Percentiles rank a stretch among this genome's conserved stretches.
phyloP scores from a whole-genome alignment of 1,284 basidiomycete genomes.

The Pterula multifida region DNA sequence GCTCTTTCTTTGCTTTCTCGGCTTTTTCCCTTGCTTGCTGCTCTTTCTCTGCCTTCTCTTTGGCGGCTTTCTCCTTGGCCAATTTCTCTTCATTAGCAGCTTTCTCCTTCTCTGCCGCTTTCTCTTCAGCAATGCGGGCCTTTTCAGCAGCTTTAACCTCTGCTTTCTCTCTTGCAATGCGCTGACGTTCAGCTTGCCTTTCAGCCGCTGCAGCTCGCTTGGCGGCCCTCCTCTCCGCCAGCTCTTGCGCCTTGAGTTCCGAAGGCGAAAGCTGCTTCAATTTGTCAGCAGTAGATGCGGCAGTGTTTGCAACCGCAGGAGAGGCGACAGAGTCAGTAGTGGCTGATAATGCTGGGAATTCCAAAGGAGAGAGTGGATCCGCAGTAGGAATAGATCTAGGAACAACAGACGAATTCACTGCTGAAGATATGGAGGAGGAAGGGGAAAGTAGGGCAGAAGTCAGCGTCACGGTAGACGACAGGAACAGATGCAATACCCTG shows the following conservation, averaged over 20 bases:
- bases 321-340: constrained; percentile 15
- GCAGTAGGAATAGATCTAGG: constrained; percentile 30
- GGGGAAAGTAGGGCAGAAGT: constrained; percentile 5
- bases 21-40: constrained; percentile 26
- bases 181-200: constrained; percentile 45
- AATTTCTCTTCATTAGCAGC: constrained; percentile 37
- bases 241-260: constrained; percentile 32
- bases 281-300: constrained; percentile 12
- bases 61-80: constrained; percentile 31
- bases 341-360: constrained; percentile 54
- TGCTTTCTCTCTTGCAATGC: constrained; percentile 17
- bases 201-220: constrained; percentile 51
- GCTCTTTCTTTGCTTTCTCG: constrained; percentile 17
- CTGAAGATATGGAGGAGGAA: constrained; percentile 9
- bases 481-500: background rate
- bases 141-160: constrained; percentile 2
- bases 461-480: constrained; percentile 1
- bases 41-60: constrained; percentile 29
- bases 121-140: constrained; percentile 26
- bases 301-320: constrained; percentile 11
- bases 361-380: constrained; percentile 41
- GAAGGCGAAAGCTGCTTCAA: constrained; percentile 18
- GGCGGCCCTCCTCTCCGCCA: constrained; percentile 42
- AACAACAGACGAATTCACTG: background rate
- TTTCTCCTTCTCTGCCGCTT: constrained; percentile 40